Conservation (phyloP, 1,139 yeast genomes). For the Saccharomyces pastorianus region DNA sequence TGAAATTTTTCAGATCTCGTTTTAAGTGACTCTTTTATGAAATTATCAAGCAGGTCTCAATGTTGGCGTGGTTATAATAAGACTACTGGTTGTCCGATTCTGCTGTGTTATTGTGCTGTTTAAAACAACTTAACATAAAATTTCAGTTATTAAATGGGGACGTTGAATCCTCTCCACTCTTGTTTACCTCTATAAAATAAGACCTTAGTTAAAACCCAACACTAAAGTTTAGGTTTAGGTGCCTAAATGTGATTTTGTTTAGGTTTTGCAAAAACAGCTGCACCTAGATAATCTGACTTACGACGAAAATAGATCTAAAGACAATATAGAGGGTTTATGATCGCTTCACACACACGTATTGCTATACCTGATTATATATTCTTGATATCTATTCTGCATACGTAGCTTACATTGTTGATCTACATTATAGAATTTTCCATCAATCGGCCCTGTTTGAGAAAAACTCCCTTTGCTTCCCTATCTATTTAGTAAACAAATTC, state of each 20-base stretch:
- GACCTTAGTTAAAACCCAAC: too few relatives aligned
- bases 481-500: conserved; percentile 28
- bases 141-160: too few relatives aligned
- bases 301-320: too few relatives aligned
- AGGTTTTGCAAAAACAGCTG: not conserved
- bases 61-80: too few relatives aligned
- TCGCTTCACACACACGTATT: not conserved
- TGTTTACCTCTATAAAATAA: too few relatives aligned
- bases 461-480: not conserved
- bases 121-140: too few relatives aligned
- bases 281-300: too few relatives aligned
- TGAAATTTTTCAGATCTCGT: not conserved
- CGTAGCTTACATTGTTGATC: not conserved
- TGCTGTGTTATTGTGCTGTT: too few relatives aligned
- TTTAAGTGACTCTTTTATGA: not conserved
- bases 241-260: too few relatives aligned
- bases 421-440: not conserved
- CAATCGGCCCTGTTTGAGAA: not conserved
- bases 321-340: not conserved
- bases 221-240: too few relatives aligned
- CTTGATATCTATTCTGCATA: not conserved
- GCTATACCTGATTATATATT: not conserved
- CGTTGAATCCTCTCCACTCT: too few relatives aligned
- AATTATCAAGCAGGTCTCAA: not conserved
- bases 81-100: too few relatives aligned